These are phyloP conservation scores for Ophiostoma novo-ulmi DNA, from an alignment of 2,329 filamentous ascomycete species.

Conservation along the genomic window DNA sequence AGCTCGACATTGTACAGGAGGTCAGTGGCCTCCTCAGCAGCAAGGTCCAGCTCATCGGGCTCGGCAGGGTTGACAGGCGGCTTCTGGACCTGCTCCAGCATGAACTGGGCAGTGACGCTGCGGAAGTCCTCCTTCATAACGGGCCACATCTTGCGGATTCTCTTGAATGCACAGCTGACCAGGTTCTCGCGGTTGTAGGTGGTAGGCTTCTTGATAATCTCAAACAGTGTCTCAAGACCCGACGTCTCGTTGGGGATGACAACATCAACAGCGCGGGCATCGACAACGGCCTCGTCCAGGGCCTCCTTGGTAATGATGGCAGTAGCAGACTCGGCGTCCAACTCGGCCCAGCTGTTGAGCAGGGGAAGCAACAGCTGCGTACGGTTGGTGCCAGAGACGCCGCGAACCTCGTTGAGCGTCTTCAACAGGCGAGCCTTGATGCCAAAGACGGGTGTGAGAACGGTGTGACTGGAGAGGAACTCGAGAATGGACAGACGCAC, in stretches of 20 bases:
- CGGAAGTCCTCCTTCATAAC: slow-evolving; percentile 61
- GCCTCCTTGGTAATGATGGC: slow-evolving; percentile 43
- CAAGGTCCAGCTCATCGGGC: slow-evolving; percentile 37
- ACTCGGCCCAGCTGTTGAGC: slow-evolving; percentile 61
- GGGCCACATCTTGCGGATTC: slow-evolving; percentile 67
- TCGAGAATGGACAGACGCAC: slow-evolving; percentile 60
- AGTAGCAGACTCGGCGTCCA: slow-evolving; percentile 48
- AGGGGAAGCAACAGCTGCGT: slow-evolving; percentile 72
- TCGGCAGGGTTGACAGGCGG: slow-evolving; percentile 31
- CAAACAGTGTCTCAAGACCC: slow-evolving; percentile 50
- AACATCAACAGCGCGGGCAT: slow-evolving; percentile 44
- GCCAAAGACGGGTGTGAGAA: slow-evolving; percentile 60
- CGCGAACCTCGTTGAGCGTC: slow-evolving; percentile 66
- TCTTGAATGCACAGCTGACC: slow-evolving; percentile 59
- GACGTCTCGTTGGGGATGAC: slow-evolving; percentile 50
- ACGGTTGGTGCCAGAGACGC: slow-evolving; percentile 62
- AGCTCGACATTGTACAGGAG: slow-evolving; percentile 69
- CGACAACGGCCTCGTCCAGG: slow-evolving; percentile 33
- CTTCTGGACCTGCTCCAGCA: slow-evolving; percentile 58
- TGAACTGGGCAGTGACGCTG: slow-evolving; percentile 53
- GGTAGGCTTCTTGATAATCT: slow-evolving; percentile 41
- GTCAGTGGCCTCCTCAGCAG: slow-evolving; percentile 60
- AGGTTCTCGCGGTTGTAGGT: slow-evolving; percentile 50
- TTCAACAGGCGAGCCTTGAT: slow-evolving; percentile 69
- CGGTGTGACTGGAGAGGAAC: slow-evolving; percentile 69